These are phyloP conservation scores for Hymenoscyphus fraxineus DNA, from an alignment of 2,329 filamentous ascomycete genomes.

Conservation along the genomic window DNA sequence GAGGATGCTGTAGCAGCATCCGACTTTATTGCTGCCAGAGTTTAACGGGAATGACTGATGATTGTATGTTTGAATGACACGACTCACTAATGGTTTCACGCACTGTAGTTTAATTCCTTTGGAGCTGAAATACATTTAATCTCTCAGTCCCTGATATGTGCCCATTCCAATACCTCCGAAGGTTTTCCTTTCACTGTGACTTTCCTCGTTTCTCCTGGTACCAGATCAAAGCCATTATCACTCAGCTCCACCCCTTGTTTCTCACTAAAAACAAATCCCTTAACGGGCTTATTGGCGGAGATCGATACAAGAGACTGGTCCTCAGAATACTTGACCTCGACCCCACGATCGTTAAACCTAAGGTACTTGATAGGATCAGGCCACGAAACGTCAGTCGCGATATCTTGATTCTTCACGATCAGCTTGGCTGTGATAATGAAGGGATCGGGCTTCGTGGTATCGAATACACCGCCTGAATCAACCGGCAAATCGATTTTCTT, in stretches of 20 bases:
- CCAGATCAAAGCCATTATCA: slow-evolving; percentile 1
- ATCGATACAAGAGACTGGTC: neutral
- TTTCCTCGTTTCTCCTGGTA: neutral
- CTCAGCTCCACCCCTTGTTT: neutral
- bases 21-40: neutral
- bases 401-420: neutral
- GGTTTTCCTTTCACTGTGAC: neutral
- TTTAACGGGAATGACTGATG: neutral
- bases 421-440: neutral
- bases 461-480: neutral
- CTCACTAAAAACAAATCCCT: slow-evolving; percentile 1
- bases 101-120: neutral
- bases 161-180: neutral
- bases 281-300: neutral
- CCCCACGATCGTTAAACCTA: neutral
- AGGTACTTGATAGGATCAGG: slow-evolving; percentile 6
- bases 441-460: neutral
- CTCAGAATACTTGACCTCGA: neutral
- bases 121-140: neutral
- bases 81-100: neutral
- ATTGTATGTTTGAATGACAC: neutral
- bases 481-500: neutral
- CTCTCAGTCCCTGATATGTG: neutral
- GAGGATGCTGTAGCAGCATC: neutral
- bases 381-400: slow-evolving; percentile 2